These are phyloP conservation scores for Pestalotiopsis sp. DNA, from an alignment of 2,329 filamentous ascomycete species.

Conservation along the genomic window DNA sequence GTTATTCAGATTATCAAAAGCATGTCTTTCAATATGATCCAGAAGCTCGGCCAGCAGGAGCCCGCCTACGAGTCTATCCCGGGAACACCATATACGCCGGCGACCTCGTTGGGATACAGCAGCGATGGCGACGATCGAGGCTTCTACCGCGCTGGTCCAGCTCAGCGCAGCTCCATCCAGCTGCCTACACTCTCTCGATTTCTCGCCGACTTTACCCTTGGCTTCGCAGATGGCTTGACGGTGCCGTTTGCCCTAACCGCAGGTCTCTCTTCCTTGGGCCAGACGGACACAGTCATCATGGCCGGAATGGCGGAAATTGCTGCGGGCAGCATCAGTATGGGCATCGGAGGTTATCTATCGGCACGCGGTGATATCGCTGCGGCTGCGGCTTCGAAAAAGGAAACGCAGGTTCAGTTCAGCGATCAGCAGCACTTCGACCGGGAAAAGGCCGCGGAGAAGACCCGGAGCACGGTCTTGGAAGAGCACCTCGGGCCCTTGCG, in stretches of 20 bases:
- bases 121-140: neutral
- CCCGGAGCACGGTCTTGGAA: conserved; percentile 14
- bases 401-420: neutral
- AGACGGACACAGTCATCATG: conserved; percentile 68
- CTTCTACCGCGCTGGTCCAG: neutral
- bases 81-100: neutral
- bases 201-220: conserved; percentile 70
- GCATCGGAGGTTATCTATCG: conserved; percentile 72
- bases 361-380: conserved; percentile 52
- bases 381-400: neutral
- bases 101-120: conserved; percentile 1
- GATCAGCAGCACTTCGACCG: conserved; percentile 29
- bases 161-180: neutral
- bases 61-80: conserved; percentile 4
- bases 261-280: conserved; percentile 67
- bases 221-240: conserved; percentile 76
- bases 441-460: conserved; percentile 26
- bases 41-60: neutral
- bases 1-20: neutral
- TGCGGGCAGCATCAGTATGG: conserved; percentile 77
- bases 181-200: conserved; percentile 29
- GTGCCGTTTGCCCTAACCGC: conserved; percentile 80
- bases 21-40: neutral
- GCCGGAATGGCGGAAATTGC: conserved; percentile 76
- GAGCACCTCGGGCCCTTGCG: conserved; percentile 26